These are phyloP conservation scores for Rhizopus delemar DNA, from an alignment of 371 early-diverging fungal genomes.

Conservation along the genomic window DNA sequence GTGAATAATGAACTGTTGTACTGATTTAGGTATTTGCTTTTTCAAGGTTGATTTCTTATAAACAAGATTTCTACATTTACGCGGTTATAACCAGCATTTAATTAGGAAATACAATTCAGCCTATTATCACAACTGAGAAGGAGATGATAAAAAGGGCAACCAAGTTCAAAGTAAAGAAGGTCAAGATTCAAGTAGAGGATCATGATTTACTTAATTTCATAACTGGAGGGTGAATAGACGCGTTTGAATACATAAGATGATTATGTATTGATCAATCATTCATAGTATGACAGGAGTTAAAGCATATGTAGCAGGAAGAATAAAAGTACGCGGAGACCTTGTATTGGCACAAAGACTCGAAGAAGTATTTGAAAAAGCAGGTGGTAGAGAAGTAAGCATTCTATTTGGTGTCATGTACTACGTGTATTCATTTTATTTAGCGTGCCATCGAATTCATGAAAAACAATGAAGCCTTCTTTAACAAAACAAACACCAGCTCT, in stretches of 20 bases:
- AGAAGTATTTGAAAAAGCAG: slow-evolving; percentile 45
- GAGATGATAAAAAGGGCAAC: slow-evolving; percentile 23
- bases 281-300: slow-evolving; percentile 43
- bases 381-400: slow-evolving; percentile 39
- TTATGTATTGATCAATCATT: background rate
- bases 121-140: slow-evolving; percentile 35
- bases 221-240: slow-evolving; percentile 37
- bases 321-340: slow-evolving; percentile 45
- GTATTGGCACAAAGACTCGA: slow-evolving; percentile 45
- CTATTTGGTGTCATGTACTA: background rate
- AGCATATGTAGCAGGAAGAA: slow-evolving; percentile 42
- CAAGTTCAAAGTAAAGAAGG: slow-evolving; percentile 31
- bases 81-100: background rate
- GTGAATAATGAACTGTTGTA: background rate
- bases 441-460: slow-evolving; percentile 18
- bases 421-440: slow-evolving; percentile 3
- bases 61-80: background rate
- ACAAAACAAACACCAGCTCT: background rate
- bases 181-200: slow-evolving; percentile 48
- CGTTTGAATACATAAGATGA: background rate
- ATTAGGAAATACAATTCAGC: slow-evolving; percentile 25
- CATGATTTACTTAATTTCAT: slow-evolving; percentile 43
- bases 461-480: background rate
- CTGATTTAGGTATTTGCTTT: slow-evolving; percentile 32
- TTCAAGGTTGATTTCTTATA: slow-evolving; percentile 29